Conservation (phyloP, 495 filamentous ascomycete genomes). For the Penicillium coprophilum region DNA sequence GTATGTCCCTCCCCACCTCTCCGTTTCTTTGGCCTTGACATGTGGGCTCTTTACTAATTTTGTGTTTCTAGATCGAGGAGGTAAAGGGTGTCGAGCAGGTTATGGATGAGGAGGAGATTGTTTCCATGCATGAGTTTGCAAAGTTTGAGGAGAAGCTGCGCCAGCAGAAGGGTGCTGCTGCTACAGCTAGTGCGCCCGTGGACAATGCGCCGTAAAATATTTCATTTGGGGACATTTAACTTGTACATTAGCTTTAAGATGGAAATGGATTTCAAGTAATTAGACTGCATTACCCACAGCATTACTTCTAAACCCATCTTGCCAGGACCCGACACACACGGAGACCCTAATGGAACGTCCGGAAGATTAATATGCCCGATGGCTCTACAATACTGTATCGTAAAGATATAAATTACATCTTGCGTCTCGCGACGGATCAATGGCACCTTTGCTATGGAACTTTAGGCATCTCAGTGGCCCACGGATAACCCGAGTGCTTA, state of each 20-base stretch:
- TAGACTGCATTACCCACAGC: background rate
- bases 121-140: slow-evolving; percentile 85
- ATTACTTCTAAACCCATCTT: too few relatives aligned
- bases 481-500: too few relatives aligned
- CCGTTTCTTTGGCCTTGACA: background rate
- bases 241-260: slow-evolving; percentile 9
- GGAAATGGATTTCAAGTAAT: slow-evolving; percentile 2
- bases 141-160: slow-evolving; percentile 95
- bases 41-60: slow-evolving; percentile 29
- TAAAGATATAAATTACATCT: too few relatives aligned
- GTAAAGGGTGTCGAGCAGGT: slow-evolving; percentile 91
- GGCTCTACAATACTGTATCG: too few relatives aligned
- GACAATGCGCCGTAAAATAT: slow-evolving; percentile 53
- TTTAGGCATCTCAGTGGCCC: too few relatives aligned
- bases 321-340: too few relatives aligned
- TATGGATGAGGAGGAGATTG: slow-evolving; percentile 87
- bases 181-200: slow-evolving; percentile 59
- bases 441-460: too few relatives aligned
- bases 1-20: slow-evolving; percentile 38
- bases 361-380: too few relatives aligned
- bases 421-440: too few relatives aligned
- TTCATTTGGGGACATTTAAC: background rate
- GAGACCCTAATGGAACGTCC: too few relatives aligned
- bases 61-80: slow-evolving; percentile 76
- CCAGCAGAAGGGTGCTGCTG: slow-evolving; percentile 64